Evolutionary conservation across 495 filamentous ascomycete genomes (phyloP).

Genomic region (Penicillium arizonense): DNA sequence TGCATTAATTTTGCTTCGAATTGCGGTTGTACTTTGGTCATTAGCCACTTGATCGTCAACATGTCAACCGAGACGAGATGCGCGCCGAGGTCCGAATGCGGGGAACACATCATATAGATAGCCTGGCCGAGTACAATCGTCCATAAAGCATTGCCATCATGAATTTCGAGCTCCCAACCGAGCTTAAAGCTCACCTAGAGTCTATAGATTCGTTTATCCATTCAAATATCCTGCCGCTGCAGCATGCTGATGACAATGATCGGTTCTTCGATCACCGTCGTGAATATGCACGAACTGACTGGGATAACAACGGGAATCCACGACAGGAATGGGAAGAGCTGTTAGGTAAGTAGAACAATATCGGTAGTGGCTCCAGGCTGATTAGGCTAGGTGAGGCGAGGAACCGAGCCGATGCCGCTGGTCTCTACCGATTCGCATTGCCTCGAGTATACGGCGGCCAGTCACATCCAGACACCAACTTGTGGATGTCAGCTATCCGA

Average conservation of each 20-base stretch:
- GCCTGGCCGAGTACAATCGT: neutral
- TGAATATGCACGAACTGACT: constrained; percentile 56
- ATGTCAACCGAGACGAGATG: neutral
- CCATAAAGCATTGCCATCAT: constrained; percentile 26
- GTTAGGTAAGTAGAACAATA: constrained; percentile 14
- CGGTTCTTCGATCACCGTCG: constrained; percentile 62
- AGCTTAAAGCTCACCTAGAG: constrained; percentile 43
- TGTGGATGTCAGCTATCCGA: constrained; percentile 61
- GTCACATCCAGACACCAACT: constrained; percentile 44
- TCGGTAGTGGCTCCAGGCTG: neutral
- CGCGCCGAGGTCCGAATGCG: constrained; percentile 22
- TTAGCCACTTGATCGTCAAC: no score
- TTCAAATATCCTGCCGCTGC: constrained; percentile 49
- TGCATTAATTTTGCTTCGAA: no score
- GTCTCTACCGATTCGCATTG: constrained; percentile 56
- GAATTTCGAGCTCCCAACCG: constrained; percentile 54
- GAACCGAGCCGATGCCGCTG: constrained; percentile 48
- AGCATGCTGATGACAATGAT: constrained; percentile 50
- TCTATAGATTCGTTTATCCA: constrained; percentile 54
- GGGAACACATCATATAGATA: constrained; percentile 6
- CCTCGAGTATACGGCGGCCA: constrained; percentile 53
- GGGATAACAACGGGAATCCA: constrained; percentile 52
- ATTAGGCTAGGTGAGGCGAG: constrained; percentile 31
- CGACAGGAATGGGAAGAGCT: constrained; percentile 55
- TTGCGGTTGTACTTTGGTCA: no score